Base-by-base conservation (phyloP, 257 asterid species). In the Primulina tabacum region DNA sequence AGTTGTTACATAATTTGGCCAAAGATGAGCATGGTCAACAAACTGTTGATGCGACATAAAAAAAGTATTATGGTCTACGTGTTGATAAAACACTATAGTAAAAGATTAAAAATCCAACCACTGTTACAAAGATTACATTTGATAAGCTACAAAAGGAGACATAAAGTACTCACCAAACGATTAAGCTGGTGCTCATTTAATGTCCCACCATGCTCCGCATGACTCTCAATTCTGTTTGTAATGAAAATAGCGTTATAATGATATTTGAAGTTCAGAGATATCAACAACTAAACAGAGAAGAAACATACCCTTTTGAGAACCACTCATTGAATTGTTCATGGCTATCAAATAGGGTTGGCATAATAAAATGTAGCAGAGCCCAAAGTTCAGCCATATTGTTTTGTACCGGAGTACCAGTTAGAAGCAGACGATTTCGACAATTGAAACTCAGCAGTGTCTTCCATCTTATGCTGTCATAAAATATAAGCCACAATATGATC, bases 141-240 rank as follows among this genome's bases (percentile, higher is more conserved):
- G 65, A 60, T 43, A 21, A 70, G 34, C n/a, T 21, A 63, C 60
- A 43, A 37, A 59, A 73, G 64, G 63, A 20, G 74, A 73, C 64
- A 60, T 55, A 65, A 56, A 55, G 70, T 60, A 70, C 97, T 91
- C 79, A 94, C 99, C 97, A 94, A 85, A 74, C 99, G 89, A 78
- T 77, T 94, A 17, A 94, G 96, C 55, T 43, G 55, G 55, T 43
- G 55, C 55, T 91, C 99, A 17, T 94, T 94, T 71, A 94, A 79
- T 24, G 95, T 89, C 76, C 99, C 99, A 65, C 99, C 99, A 80
- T 94, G 99, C 86, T 94, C 99, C 37, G 99, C 99, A 55, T 94
- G 99, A 82, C 96, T 87, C 90, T 94, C 99, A 61, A 94, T 91
- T 82, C 99, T 94, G 87, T 85, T 74, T 52, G 74, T 57, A 78